Evolutionary conservation across 2,329 filamentous ascomycete genomes (phyloP).

Genomic region (Pyricularia pennisetigena): DNA sequence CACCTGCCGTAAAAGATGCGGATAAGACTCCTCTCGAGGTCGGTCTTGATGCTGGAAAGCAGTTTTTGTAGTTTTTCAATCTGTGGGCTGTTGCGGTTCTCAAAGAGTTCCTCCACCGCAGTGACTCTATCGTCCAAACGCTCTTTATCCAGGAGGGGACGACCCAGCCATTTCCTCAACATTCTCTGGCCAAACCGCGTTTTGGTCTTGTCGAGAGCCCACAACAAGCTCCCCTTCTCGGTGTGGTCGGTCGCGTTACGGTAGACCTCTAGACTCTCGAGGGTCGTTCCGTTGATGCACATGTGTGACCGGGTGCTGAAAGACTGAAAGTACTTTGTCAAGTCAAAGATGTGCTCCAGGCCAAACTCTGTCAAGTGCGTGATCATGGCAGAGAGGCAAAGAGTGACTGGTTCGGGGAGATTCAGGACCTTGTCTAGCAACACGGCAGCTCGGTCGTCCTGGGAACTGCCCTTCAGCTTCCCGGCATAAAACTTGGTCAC

Average conservation of each 20-base stretch:
- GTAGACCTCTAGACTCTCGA: constrained; percentile 91
- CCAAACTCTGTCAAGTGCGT: constrained; percentile 85
- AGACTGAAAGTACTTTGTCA: constrained; percentile 94
- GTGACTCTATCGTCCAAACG: constrained; percentile 68
- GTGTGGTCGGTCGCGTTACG: constrained; percentile 85
- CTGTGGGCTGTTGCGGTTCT: constrained; percentile 52
- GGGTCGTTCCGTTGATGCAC: constrained; percentile 88
- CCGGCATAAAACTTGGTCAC: constrained; percentile 89
- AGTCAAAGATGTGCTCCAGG: constrained; percentile 86
- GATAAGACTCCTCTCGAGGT: constrained; percentile 88
- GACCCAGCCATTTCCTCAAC: constrained; percentile 88
- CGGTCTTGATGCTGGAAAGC: constrained; percentile 61
- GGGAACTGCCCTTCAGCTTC: constrained; percentile 57
- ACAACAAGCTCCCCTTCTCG: constrained; percentile 83
- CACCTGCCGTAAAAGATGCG: constrained; percentile 98
- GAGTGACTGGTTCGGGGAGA: constrained; percentile 75
- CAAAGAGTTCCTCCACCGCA: constrained; percentile 78
- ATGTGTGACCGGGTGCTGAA: constrained; percentile 93
- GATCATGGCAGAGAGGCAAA: constrained; percentile 96
- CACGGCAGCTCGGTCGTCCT: constrained; percentile 46
- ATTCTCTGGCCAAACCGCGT: constrained; percentile 84
- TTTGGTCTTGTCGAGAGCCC: constrained; percentile 86
- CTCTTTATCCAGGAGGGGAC: constrained; percentile 69
- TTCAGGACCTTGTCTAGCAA: constrained; percentile 80
- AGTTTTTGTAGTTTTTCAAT: constrained; percentile 68